These are phyloP conservation scores for Peronosclerospora sorghi DNA, from an alignment of 352 stramenopile genomes.

Conservation along the genomic window DNA sequence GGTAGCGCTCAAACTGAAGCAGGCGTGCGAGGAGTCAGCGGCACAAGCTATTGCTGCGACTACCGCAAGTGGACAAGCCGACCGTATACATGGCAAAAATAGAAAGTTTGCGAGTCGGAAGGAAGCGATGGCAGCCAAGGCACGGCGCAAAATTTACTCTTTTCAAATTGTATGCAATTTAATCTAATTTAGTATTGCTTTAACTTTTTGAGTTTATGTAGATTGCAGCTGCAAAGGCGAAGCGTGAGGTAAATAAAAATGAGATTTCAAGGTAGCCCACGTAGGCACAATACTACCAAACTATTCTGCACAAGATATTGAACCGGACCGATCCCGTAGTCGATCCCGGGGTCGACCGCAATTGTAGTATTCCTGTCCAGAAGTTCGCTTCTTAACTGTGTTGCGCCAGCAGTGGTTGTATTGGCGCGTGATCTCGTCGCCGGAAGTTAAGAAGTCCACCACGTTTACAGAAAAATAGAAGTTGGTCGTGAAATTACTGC, in stretches of 20 bases:
- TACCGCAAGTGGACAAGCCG: slow-evolving; percentile 52
- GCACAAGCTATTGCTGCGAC: slow-evolving; percentile 69
- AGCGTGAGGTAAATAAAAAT: slow-evolving; percentile 41
- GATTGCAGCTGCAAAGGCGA: slow-evolving; percentile 70
- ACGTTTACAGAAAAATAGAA: too few species aligned
- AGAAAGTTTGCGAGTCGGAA: slow-evolving; percentile 73
- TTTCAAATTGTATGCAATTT: not conserved
- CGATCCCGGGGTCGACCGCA: too few species aligned
- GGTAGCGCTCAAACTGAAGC: slow-evolving; percentile 60
- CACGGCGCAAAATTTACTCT: slow-evolving; percentile 2
- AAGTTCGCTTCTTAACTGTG: too few species aligned
- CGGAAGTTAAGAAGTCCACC: too few species aligned
- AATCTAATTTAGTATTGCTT: not conserved
- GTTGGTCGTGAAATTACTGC: too few species aligned
- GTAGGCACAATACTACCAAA: too few species aligned
- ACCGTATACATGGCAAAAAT: slow-evolving; percentile 76
- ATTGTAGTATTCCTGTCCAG: too few species aligned
- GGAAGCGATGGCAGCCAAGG: slow-evolving; percentile 74
- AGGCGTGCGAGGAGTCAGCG: slow-evolving; percentile 74
- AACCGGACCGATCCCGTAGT: too few species aligned
- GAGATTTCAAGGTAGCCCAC: too few species aligned
- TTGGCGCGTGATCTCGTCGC: too few species aligned
- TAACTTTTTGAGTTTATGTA: slow-evolving; percentile 9
- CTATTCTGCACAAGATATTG: too few species aligned
- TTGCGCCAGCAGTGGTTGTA: too few species aligned